phyloP scores from a whole-genome alignment of 2,329 filamentous ascomycete species.

The Tolypocladium guangdongense region DNA sequence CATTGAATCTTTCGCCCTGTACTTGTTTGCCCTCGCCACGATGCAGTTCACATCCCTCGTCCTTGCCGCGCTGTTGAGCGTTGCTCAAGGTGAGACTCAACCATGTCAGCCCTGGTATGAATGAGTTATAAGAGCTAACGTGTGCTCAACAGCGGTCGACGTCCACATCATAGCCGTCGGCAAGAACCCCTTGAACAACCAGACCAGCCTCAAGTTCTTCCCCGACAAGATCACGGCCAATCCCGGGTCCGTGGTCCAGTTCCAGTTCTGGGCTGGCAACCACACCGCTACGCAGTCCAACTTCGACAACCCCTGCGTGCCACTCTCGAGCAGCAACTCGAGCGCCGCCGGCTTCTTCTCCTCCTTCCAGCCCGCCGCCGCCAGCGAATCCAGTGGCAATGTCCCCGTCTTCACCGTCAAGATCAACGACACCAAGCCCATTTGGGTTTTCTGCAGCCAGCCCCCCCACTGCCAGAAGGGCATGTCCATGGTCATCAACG shows the following conservation, averaged over 20 bases:
- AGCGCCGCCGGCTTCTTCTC: constrained; percentile 52
- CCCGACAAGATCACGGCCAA: constrained; percentile 54
- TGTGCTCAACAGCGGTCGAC: constrained; percentile 17
- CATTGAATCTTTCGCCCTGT: neutral
- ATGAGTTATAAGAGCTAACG: neutral
- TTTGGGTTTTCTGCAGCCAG: constrained; percentile 74
- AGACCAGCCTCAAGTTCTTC: constrained; percentile 44
- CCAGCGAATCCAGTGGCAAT: constrained; percentile 34
- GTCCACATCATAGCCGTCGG: constrained; percentile 59
- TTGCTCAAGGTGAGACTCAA: constrained; percentile 30
- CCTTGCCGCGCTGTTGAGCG: constrained; percentile 35
- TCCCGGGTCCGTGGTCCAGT: constrained; percentile 54
- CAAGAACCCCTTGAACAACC: constrained; percentile 35
- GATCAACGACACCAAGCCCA: constrained; percentile 56
- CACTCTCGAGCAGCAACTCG: constrained; percentile 41
- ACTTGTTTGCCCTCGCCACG: constrained; percentile 19
- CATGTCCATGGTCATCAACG: constrained; percentile 70
- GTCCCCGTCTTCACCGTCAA: constrained; percentile 61
- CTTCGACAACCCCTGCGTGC: constrained; percentile 60
- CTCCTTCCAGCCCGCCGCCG: constrained; percentile 54
- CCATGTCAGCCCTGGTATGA: neutral
- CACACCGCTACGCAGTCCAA: constrained; percentile 72
- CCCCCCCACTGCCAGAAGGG: constrained; percentile 62
- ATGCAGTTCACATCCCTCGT: constrained; percentile 42
- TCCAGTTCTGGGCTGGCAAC: constrained; percentile 57